Conservation (phyloP, 352 stramenopile genomes). For the Phytophthora meadii region DNA sequence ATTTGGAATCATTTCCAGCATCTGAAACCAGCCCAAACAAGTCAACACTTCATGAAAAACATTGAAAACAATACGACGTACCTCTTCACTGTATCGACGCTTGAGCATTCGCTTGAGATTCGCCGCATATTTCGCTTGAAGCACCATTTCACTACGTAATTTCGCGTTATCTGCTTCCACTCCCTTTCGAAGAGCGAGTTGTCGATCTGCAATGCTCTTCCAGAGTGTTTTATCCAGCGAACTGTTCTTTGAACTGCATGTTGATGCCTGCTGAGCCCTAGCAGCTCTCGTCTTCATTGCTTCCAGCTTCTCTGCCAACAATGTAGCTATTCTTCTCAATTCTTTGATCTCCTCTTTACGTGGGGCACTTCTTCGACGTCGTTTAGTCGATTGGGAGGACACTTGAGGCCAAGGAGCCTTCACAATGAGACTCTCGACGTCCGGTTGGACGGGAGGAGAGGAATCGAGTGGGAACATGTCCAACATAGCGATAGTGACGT, state of each 20-base stretch:
- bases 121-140: slow-evolving; percentile 9
- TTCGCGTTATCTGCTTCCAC: slow-evolving; percentile 8
- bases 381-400: not conserved
- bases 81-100: slow-evolving; percentile 32
- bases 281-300: not conserved
- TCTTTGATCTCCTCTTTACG: slow-evolving; percentile 28
- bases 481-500: not conserved
- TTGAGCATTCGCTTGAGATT: slow-evolving; percentile 35
- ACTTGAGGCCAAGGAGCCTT: slow-evolving; percentile 12
- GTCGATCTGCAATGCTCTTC: slow-evolving; percentile 14
- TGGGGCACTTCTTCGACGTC: slow-evolving; percentile 5
- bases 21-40: slow-evolving; percentile 6
- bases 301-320: slow-evolving; percentile 9
- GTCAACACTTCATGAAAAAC: not conserved
- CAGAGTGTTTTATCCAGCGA: slow-evolving; percentile 6
- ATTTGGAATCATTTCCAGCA: slow-evolving; percentile 30
- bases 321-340: not conserved
- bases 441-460: not conserved
- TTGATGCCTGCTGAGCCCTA: not conserved
- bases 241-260: not conserved
- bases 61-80: not conserved
- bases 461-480: not conserved
- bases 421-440: not conserved
- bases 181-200: slow-evolving; percentile 8
- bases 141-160: slow-evolving; percentile 7